Percentiles rank a stretch among this genome's conserved stretches.
Evolutionary conservation across 768 basidiomycete genomes (phyloP).

Genomic region (Collybia sp.): DNA sequence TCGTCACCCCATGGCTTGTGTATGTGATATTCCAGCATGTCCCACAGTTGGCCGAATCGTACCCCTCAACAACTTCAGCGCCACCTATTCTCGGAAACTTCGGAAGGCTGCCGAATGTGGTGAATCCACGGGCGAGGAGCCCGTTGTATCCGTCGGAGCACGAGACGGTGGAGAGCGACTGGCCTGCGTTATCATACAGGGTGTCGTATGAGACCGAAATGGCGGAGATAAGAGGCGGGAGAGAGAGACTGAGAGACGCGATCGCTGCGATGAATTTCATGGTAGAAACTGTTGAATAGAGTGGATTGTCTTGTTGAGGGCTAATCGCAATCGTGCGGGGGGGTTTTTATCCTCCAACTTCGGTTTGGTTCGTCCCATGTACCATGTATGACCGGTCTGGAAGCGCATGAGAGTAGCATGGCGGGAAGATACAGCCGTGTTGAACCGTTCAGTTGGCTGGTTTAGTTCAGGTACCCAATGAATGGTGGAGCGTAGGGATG

Average conservation of each 20-base stretch:
- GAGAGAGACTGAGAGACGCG: neutral
- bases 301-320: too few species aligned
- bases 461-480: too few species aligned
- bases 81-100: conserved; percentile 43
- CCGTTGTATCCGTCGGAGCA: conserved; percentile 48
- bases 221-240: conserved; percentile 7
- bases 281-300: conserved; percentile 1
- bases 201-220: conserved; percentile 28
- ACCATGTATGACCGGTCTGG: too few species aligned
- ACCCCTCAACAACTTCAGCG: conserved; percentile 30
- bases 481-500: too few species aligned
- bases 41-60: conserved; percentile 36
- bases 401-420: too few species aligned
- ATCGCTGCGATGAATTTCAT: conserved; percentile 28
- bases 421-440: too few species aligned
- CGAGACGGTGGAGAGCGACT: conserved; percentile 31
- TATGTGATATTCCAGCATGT: conserved; percentile 44
- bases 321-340: too few species aligned
- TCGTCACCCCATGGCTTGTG: conserved; percentile 11
- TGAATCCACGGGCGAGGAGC: conserved; percentile 31
- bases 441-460: too few species aligned
- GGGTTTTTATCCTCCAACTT: too few species aligned
- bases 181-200: conserved; percentile 31
- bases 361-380: too few species aligned
- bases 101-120: conserved; percentile 35